Percentiles rank a stretch among this genome's conserved stretches.
phyloP scores from a whole-genome alignment of 1,139 yeast genomes.

The Hemisphaericaspora xylanilytica region DNA sequence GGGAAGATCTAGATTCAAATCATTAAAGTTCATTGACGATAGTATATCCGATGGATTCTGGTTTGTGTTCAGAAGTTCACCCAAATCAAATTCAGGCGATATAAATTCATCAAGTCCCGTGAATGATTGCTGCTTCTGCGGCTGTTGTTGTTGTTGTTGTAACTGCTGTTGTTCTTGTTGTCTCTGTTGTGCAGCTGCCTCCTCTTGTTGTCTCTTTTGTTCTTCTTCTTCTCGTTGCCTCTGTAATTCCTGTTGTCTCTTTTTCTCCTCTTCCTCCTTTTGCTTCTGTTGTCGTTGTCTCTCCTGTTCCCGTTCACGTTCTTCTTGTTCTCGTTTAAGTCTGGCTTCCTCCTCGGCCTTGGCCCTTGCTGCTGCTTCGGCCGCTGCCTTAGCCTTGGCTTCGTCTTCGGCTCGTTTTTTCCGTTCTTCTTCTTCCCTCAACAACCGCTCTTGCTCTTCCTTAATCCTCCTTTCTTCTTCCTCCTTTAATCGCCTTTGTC shows the following conservation, averaged over 20 bases:
- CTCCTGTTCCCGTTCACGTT: conserved; percentile 16
- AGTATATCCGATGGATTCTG: conserved; percentile 39
- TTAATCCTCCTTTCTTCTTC: conserved; percentile 21
- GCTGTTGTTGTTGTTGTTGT: conserved; percentile 10
- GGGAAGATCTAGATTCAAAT: conserved; percentile 12
- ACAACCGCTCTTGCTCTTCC: conserved; percentile 15
- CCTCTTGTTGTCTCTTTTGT: conserved; percentile 5
- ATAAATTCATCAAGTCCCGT: conserved; percentile 15
- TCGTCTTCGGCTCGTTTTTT: conserved; percentile 19
- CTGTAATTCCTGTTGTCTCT: conserved; percentile 7
- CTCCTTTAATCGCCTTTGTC: conserved; percentile 26
- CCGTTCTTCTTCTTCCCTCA: conserved; percentile 19
- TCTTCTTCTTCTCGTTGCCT: conserved; percentile 10
- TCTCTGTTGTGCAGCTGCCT: conserved; percentile 1
- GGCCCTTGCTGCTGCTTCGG: conserved; percentile 17
- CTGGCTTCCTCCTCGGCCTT: conserved; percentile 19
- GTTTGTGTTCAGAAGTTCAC: conserved; percentile 18
- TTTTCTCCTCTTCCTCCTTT: conserved; percentile 13
- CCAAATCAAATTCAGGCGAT: conserved; percentile 10
- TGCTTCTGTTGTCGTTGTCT: conserved; percentile 15
- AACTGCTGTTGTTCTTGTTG: conserved; percentile 8
- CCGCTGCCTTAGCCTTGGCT: conserved; percentile 17
- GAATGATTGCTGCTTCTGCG: conserved; percentile 10
- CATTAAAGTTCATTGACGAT: conserved; percentile 31
- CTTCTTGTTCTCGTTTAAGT: conserved; percentile 19